Conservation (phyloP, 1,139 yeast genomes). For the Hanseniaspora uvarum region DNA sequence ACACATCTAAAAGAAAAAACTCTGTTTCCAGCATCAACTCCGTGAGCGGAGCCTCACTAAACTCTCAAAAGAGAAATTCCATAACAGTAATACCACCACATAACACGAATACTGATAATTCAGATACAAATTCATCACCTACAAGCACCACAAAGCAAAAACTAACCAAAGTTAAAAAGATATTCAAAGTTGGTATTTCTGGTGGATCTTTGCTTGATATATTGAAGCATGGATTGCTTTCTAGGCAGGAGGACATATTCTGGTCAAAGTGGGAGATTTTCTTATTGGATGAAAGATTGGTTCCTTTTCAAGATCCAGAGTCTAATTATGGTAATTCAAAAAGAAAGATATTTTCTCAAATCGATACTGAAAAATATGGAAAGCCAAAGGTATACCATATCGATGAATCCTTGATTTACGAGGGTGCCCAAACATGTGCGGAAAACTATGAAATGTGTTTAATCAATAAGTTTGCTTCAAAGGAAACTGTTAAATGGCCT, state of each 20-base stretch:
- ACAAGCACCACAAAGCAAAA: conserved; percentile 1
- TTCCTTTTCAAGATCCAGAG: conserved; percentile 72
- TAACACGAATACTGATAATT: neutral
- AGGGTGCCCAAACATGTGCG: conserved; percentile 89
- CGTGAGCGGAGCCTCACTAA: neutral
- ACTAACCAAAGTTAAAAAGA: conserved; percentile 3
- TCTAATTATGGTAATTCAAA: conserved; percentile 87
- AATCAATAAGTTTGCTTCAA: conserved; percentile 85
- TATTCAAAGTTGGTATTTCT: conserved; percentile 75
- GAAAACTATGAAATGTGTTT: conserved; percentile 80
- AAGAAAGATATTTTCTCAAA: conserved; percentile 63
- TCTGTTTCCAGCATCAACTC: neutral
- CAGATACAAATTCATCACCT: conserved; percentile 19
- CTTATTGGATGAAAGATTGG: conserved; percentile 93
- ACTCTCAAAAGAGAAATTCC: neutral
- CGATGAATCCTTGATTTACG: conserved; percentile 54
- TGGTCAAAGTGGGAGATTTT: conserved; percentile 96
- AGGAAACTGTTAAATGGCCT: conserved; percentile 90
- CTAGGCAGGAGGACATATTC: conserved; percentile 54
- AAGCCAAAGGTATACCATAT: conserved; percentile 73
- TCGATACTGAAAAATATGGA: conserved; percentile 39
- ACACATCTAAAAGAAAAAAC: conserved; percentile 8
- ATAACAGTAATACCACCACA: neutral
- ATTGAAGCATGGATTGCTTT: conserved; percentile 69
- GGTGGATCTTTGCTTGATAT: conserved; percentile 90